phyloP scores from a whole-genome alignment of 1,284 basidiomycete genomes.

The Puccinia horiana region DNA sequence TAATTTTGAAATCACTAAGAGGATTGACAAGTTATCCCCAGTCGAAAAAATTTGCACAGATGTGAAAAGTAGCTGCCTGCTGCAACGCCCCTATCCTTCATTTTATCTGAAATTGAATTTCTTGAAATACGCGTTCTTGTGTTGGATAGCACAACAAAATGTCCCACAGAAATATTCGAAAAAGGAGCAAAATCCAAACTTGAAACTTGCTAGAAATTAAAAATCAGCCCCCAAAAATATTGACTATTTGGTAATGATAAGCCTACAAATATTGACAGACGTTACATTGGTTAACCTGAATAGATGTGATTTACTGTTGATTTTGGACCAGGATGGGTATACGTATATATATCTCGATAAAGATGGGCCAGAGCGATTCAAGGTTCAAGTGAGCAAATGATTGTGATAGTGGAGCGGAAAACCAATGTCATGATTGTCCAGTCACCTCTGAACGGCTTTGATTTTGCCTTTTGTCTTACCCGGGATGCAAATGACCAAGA shows the following conservation, averaged over 20 bases:
- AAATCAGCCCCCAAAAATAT: too few relatives aligned
- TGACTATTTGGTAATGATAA: background rate
- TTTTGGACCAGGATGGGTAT: background rate
- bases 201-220: background rate
- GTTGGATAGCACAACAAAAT: background rate
- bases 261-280: background rate
- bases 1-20: too few relatives aligned
- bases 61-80: too few relatives aligned
- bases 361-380: background rate
- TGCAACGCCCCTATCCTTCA: too few relatives aligned
- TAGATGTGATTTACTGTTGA: background rate
- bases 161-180: background rate
- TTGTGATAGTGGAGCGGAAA: background rate
- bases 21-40: too few relatives aligned
- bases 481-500: conserved; percentile 16
- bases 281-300: background rate
- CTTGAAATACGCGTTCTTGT: background rate
- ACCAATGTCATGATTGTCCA: background rate
- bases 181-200: background rate
- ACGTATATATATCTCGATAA: background rate
- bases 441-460: background rate
- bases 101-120: background rate
- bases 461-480: background rate
- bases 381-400: background rate
- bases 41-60: too few relatives aligned